Percentiles rank a stretch among this genome's conserved stretches.
Conservation (phyloP, 345 rosid genomes). For the Bruguiera sexangula region DNA sequence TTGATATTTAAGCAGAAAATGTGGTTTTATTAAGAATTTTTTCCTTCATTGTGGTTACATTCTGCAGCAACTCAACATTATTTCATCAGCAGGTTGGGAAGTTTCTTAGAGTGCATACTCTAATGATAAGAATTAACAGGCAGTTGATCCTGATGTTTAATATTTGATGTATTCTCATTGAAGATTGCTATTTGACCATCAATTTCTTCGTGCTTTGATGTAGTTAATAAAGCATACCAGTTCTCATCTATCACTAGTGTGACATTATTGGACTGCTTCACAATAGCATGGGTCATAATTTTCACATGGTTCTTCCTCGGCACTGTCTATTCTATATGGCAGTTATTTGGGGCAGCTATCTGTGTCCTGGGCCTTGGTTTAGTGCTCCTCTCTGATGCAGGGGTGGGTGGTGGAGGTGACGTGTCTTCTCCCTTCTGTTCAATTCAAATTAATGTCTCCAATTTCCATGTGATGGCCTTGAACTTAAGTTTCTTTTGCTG, state of each 20-base stretch:
- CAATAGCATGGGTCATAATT: conserved; percentile 51
- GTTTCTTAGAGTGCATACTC: not conserved
- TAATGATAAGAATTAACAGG: not conserved
- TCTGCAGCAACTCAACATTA: not conserved
- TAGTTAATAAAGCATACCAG: conserved; percentile 64
- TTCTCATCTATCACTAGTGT: conserved; percentile 62
- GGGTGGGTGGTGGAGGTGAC: conserved; percentile 55
- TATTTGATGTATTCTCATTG: not conserved
- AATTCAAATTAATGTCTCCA: not conserved
- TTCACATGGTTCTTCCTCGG: conserved; percentile 52
- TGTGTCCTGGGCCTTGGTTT: conserved; percentile 58
- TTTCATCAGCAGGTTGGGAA: not conserved
- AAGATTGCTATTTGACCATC: not conserved
- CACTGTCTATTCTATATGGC: conserved; percentile 49
- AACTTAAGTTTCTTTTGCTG: not conserved
- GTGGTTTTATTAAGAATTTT: too few relatives aligned
- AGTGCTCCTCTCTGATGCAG: conserved; percentile 56
- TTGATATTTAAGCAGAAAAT: too few relatives aligned
- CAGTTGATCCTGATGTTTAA: not conserved
- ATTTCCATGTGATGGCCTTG: not conserved
- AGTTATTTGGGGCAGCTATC: conserved; percentile 48
- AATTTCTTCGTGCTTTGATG: conserved; percentile 15
- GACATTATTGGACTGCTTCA: conserved; percentile 53
- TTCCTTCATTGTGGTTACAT: too few relatives aligned
- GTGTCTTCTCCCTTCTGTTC: not conserved